phyloP scores from a whole-genome alignment of 2,329 filamentous ascomycete species.

The Cladophialophora yegresii region DNA sequence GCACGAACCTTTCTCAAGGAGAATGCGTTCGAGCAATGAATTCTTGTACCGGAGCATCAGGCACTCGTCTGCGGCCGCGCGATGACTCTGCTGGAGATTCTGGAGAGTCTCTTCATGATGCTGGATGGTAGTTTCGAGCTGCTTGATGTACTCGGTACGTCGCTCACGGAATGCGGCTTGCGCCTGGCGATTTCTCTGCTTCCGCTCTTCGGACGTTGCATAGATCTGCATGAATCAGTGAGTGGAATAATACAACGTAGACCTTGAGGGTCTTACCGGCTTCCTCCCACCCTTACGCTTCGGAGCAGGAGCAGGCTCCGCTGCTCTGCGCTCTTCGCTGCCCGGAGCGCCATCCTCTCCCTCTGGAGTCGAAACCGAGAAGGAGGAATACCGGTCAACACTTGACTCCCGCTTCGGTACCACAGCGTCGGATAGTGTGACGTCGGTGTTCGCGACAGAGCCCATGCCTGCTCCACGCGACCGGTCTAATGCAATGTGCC shows the following conservation, averaged over 20 bases:
- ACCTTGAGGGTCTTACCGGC: conserved; percentile 66
- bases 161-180: conserved; percentile 97
- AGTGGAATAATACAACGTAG: neutral
- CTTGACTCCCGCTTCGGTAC: conserved; percentile 48
- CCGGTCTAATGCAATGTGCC: conserved; percentile 36
- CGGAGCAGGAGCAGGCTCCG: conserved; percentile 58
- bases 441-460: conserved; percentile 47
- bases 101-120: conserved; percentile 94
- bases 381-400: conserved; percentile 48
- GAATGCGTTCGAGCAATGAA: conserved; percentile 88
- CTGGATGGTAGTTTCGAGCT: conserved; percentile 95
- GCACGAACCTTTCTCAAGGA: conserved; percentile 83
- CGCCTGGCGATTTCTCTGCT: conserved; percentile 94
- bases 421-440: conserved; percentile 46
- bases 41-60: conserved; percentile 99
- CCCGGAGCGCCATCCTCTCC: conserved; percentile 43
- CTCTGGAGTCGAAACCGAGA: conserved; percentile 51
- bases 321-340: conserved; percentile 31
- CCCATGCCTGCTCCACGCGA: conserved; percentile 43
- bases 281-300: conserved; percentile 98
- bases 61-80: conserved; percentile 92
- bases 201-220: conserved; percentile 96
- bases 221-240: conserved; percentile 70
- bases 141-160: conserved; percentile 98
- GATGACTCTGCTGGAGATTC: conserved; percentile 89